Conservation (phyloP, 129 eudicot genomes). For the Lactuca sativa region DNA sequence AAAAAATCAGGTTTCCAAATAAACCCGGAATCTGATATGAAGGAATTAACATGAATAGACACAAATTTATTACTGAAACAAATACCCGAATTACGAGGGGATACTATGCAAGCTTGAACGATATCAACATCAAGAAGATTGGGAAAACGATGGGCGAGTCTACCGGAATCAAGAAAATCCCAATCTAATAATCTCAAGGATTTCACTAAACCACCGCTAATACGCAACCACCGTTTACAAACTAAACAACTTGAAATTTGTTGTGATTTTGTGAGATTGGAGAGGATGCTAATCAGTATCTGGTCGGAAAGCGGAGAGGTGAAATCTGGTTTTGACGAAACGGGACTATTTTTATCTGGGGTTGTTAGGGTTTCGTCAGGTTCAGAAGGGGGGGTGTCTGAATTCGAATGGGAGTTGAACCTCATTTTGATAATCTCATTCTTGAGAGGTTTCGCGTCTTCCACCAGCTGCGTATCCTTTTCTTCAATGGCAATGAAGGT, state of each 20-base stretch:
- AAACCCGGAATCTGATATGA: conserved; percentile 32
- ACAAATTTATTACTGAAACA: conserved; percentile 54
- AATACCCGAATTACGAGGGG: conserved; percentile 62
- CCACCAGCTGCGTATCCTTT: conserved; percentile 13
- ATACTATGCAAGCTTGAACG: conserved; percentile 54
- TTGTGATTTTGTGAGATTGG: conserved; percentile 52
- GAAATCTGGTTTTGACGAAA: conserved; percentile 37
- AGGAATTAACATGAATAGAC: conserved; percentile 47
- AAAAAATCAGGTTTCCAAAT: conserved; percentile 49
- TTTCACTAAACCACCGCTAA: conserved; percentile 55
- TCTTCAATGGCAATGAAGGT: conserved; percentile 29
- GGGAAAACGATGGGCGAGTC: conserved; percentile 68
- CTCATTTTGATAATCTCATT: conserved; percentile 29
- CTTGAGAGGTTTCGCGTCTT: conserved; percentile 3
- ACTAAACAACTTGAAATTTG: conserved; percentile 52
- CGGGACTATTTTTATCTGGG: conserved; percentile 12
- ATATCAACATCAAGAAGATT: conserved; percentile 61
- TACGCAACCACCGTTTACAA: conserved; percentile 63
- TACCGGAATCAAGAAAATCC: conserved; percentile 86
- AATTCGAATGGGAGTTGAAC: conserved; percentile 23
- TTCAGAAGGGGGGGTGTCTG: conserved; percentile 33
- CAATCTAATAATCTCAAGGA: conserved; percentile 68
- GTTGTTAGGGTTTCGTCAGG: conserved; percentile 33
- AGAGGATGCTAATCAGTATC: conserved; percentile 41
- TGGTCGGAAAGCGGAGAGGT: conserved; percentile 58